Conservation (phyloP, 1,284 basidiomycete genomes). For the Phellopilus nigrolimitatus region DNA sequence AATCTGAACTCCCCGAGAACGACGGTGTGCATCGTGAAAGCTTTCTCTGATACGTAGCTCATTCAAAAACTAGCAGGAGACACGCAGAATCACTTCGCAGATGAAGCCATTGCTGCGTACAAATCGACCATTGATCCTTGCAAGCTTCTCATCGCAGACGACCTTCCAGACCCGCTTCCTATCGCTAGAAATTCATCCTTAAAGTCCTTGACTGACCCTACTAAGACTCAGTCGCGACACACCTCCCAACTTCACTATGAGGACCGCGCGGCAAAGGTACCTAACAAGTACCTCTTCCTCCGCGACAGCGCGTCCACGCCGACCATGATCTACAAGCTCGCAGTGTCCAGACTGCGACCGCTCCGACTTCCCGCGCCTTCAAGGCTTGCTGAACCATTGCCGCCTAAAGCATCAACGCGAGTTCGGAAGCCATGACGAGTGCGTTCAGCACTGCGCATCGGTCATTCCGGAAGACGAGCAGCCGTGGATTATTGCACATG, state of each 20-base stretch:
- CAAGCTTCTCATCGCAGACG: neutral
- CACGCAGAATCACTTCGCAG: constrained; percentile 5
- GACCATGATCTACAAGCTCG: constrained; percentile 41
- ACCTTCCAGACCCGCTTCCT: neutral
- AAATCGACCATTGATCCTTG: constrained; percentile 11
- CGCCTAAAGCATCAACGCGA: constrained; percentile 61
- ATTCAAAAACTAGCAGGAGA: neutral
- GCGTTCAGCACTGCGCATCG: constrained; percentile 60
- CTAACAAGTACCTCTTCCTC: constrained; percentile 35
- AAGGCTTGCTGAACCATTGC: constrained; percentile 73
- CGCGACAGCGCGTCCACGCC: constrained; percentile 33
- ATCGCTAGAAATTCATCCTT: neutral
- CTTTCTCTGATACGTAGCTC: neutral
- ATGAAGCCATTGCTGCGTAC: constrained; percentile 11
- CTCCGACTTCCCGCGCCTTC: constrained; percentile 64
- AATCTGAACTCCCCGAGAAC: neutral
- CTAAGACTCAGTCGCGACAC: too few species aligned
- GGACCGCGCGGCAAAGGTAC: constrained; percentile 28
- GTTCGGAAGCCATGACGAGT: constrained; percentile 72
- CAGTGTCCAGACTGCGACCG: constrained; percentile 59
- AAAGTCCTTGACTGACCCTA: too few species aligned
- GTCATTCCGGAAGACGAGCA: constrained; percentile 37
- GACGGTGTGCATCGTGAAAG: neutral
- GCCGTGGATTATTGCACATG: constrained; percentile 43
- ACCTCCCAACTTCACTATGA: constrained; percentile 28